Base-by-base conservation (phyloP, 1,284 basidiomycete genomes). In the Ganoderma meredithae region DNA sequence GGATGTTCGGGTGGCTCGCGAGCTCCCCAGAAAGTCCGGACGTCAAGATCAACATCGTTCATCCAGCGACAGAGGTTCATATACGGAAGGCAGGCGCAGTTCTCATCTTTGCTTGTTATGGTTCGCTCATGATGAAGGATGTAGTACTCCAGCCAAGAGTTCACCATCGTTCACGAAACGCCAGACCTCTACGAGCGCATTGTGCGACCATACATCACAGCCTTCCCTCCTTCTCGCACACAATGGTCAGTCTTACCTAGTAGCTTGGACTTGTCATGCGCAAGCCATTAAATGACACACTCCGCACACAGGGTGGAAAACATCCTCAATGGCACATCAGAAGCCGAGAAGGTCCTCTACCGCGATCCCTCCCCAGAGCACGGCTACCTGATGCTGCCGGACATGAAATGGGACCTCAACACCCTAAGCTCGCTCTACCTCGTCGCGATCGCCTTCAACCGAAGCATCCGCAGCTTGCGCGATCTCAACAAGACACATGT, bases 351-450 rank as follows among this genome's bases (percentile, higher is more conserved):
- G 66, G 83, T 97, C 52, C 79, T 97, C 22, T 92, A 86, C 77
- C 85, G 88, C 25, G 90, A 90, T 60, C 77, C 85, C 0, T 82
- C 86, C 62, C 80, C 82, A 0, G 76, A 82, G 12, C 76, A 73
- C 0, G 92, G 94, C 10, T 98, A 95, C 76, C 77, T 98, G 62
- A 88, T 98, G 67, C 80, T 96, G 0, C 96, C 96, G 0, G 96
- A 98, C 80, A 92, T 97, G 87, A 96, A 96, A 80, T 96, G 97
- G 97, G 96, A 99, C 76, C 86, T 91, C 39, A 90, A 86, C 3
- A 89, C 90, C 2, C 76, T 88, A n/a, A 81, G 86, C 1, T 85
- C 90, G 1, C 82, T 96, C 66, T 96, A 96, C 77, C 88, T 96
- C 66, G 82, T 94, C 22, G 93, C 91, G 0, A 84, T 97, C 66